Evolutionary conservation across 1,284 basidiomycete species (phyloP), one percentile per base, ranked within the genome.

Genomic region (Papiliotrema fonsecae): DNA sequence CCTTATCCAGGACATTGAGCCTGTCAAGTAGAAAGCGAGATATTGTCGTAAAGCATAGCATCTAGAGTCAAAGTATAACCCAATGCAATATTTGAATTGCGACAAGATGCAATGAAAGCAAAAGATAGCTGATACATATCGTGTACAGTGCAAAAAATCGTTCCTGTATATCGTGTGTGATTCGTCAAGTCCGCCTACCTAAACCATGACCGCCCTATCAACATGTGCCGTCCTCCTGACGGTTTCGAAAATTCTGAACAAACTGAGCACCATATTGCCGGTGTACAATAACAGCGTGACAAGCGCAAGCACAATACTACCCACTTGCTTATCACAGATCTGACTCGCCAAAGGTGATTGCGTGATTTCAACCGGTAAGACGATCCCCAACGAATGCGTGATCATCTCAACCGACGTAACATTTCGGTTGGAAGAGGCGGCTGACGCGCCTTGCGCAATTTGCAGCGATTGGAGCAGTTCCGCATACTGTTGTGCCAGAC

Each of bases 191-290:
- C n/a, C n/a, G n/a, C 14, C 5, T 5, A 16, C 34, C 26, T 27
- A 47, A 24, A 34, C 45, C 37, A 39, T 41, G 10, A 62, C 54
- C 11, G 62, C 59, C 38, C 47, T 51, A 26, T 55, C 56, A 4
- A 57, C 54, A 42, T 64, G 53, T 30, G 63, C 62, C 0, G 65
- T 69, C 39, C 69, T 53, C 27, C 70, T 67, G n/a, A 77, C 72
- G 44, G 74, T 75, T 51, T 73, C 71, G 45, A 78, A 76, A 45
- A 77, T 77, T 38, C 76, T 64, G 52, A 77, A 77, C 13, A 78
- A 58, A 30, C 67, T 70, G 28, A 78, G 60, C 32, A 77, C 68
- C 64, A 78, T 71, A 49, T 76, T 75, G 21, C 61, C 62, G 30
- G 66, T 58, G 58, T 77, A 76, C 18, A 75, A 52, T 27, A 74